Evolutionary conservation across 1,284 basidiomycete genomes (phyloP).

Genomic region (Gymnopus androsaceus): DNA sequence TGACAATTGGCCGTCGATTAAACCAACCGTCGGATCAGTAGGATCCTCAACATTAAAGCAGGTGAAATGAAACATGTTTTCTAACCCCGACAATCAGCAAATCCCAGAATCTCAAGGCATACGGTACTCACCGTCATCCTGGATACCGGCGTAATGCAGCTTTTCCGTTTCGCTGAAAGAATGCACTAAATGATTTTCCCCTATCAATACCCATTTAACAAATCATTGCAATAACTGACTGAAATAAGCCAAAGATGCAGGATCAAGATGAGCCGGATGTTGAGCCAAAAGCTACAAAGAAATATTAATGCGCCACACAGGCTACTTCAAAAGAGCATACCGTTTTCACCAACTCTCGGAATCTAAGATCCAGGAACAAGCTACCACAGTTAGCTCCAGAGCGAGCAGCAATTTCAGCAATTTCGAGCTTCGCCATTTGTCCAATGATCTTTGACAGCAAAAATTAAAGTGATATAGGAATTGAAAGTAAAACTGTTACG

Average conservation of each 20-base stretch:
- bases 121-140: conserved; percentile 57
- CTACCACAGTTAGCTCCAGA: conserved; percentile 83
- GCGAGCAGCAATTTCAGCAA: conserved; percentile 81
- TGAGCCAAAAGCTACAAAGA: conserved; percentile 51
- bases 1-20: conserved; percentile 76
- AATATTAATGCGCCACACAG: conserved; percentile 6
- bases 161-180: conserved; percentile 86
- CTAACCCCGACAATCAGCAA: conserved; percentile 34
- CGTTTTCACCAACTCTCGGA: conserved; percentile 72
- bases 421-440: conserved; percentile 72
- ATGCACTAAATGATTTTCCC: conserved; percentile 49
- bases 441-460: conserved; percentile 37
- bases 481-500: conserved; percentile 10
- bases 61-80: conserved; percentile 79
- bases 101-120: conserved; percentile 4
- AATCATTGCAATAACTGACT: conserved; percentile 38
- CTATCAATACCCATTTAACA: conserved; percentile 1
- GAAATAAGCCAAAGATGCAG: conserved; percentile 77
- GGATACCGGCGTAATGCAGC: conserved; percentile 65
- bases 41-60: conserved; percentile 80
- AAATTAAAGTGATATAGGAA: not conserved
- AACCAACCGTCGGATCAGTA: conserved; percentile 70
- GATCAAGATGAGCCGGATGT: conserved; percentile 79
- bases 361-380: conserved; percentile 80
- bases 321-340: conserved; percentile 33